Conservation (phyloP, 2,329 filamentous ascomycete species). For the Exophiala sp. region DNA sequence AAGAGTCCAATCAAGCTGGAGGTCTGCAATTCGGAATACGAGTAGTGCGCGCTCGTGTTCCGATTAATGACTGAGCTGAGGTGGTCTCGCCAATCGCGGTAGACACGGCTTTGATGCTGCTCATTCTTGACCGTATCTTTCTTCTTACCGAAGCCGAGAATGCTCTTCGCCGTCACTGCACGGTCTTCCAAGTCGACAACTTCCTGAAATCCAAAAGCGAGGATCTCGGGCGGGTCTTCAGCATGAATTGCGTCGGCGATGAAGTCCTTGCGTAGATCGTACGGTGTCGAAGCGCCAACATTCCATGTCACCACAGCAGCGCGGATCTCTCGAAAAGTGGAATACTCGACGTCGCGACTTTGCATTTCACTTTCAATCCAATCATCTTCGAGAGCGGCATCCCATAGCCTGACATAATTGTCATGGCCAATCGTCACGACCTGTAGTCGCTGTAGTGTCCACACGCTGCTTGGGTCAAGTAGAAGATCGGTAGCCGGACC, state of each 20-base stretch:
- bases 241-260: slow-evolving; percentile 74
- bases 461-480: slow-evolving; percentile 76
- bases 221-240: slow-evolving; percentile 78
- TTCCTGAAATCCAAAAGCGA: slow-evolving; percentile 97
- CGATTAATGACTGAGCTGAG: slow-evolving; percentile 78
- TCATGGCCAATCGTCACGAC: slow-evolving; percentile 85
- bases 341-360: slow-evolving; percentile 74
- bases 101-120: slow-evolving; percentile 95
- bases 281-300: slow-evolving; percentile 90
- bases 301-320: slow-evolving; percentile 92
- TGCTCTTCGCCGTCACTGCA: slow-evolving; percentile 90
- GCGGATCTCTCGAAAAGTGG: slow-evolving; percentile 76
- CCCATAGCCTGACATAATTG: slow-evolving; percentile 81
- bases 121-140: slow-evolving; percentile 70
- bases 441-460: slow-evolving; percentile 78
- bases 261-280: slow-evolving; percentile 71
- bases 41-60: slow-evolving; percentile 69
- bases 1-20: slow-evolving; percentile 90
- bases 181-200: slow-evolving; percentile 98
- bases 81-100: slow-evolving; percentile 93
- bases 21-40: slow-evolving; percentile 84
- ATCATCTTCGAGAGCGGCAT: slow-evolving; percentile 87
- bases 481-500: slow-evolving; percentile 75
- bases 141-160: slow-evolving; percentile 76
- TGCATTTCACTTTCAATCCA: slow-evolving; percentile 94